Evolutionary conservation across 108 stramenopile genomes (phyloP).

Genomic region (Pseudonitzschia delicatissima): DNA sequence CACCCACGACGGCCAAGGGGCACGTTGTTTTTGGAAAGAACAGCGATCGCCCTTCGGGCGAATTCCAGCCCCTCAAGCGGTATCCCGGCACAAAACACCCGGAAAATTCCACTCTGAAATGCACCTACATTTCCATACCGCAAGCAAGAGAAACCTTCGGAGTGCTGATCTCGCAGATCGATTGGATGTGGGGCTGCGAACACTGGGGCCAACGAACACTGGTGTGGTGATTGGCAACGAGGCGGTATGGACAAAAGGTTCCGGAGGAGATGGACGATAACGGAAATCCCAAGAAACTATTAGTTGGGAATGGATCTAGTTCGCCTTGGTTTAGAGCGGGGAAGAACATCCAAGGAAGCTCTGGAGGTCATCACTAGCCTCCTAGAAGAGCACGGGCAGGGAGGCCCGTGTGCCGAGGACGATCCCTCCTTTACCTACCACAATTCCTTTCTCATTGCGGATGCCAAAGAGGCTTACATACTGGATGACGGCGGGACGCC

Average conservation of each 20-base stretch:
- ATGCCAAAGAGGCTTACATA: conserved; percentile 48
- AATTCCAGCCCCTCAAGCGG: conserved; percentile 39
- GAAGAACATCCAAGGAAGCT: conserved; percentile 34
- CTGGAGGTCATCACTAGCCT: conserved; percentile 40
- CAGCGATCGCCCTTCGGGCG: conserved; percentile 51
- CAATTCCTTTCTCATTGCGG: conserved; percentile 59
- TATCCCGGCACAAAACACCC: conserved; percentile 21
- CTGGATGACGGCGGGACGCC: conserved; percentile 56
- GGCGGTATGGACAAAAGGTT: conserved; percentile 43
- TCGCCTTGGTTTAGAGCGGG: conserved; percentile 52
- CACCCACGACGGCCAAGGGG: conserved; percentile 24
- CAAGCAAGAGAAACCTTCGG: conserved; percentile 43
- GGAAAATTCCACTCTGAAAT: conserved; percentile 18
- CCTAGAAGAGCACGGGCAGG: conserved; percentile 54
- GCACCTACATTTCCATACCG: conserved; percentile 53
- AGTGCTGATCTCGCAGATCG: conserved; percentile 46
- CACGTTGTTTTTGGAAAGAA: conserved; percentile 54
- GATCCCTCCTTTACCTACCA: conserved; percentile 51
- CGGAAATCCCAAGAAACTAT: background rate
- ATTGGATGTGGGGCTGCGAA: conserved; percentile 64
- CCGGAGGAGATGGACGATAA: conserved; percentile 11
- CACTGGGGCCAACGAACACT: conserved; percentile 53
- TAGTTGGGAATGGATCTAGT: conserved; percentile 62
- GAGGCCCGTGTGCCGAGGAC: conserved; percentile 60
- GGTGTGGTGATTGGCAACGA: conserved; percentile 63